phyloP scores from a whole-genome alignment of 192 early-diverging fungal genomes.

The Allomyces arbusculus region DNA sequence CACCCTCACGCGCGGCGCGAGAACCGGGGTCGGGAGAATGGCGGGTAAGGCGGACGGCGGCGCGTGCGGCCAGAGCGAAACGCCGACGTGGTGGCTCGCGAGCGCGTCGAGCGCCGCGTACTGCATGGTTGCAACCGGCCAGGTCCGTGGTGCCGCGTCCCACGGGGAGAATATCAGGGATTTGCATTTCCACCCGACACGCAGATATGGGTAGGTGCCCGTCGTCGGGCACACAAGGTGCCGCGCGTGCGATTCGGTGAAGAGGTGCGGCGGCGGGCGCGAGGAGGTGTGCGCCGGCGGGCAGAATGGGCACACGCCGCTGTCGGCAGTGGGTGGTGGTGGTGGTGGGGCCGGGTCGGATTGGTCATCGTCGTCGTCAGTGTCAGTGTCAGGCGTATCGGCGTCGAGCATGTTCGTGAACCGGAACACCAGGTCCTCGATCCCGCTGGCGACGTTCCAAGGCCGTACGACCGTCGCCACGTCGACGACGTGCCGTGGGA shows the following conservation, averaged over 20 bases:
- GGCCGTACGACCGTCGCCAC: not conserved
- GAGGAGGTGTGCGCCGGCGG: not conserved
- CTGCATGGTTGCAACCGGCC: not conserved
- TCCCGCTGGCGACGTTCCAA: not conserved
- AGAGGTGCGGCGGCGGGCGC: not conserved
- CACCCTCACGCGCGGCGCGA: too few species aligned
- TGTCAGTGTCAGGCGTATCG: not conserved
- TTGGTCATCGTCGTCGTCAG: not conserved
- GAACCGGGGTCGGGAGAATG: too few species aligned
- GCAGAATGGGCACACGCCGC: not conserved
- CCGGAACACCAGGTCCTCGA: not conserved
- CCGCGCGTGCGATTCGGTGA: not conserved
- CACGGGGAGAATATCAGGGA: not conserved
- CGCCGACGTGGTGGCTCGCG: not conserved
- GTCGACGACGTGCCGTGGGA: not conserved
- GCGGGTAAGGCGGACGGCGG: too few species aligned
- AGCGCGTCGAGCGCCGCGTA: not conserved
- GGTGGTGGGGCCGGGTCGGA: not conserved
- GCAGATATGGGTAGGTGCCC: not conserved
- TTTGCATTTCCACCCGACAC: not conserved
- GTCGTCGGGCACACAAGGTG: not conserved
- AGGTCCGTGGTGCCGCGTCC: not conserved
- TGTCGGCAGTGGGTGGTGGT: not conserved
- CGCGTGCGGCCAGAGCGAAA: not conserved
- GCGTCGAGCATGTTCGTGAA: not conserved